Base-by-base conservation (phyloP, 805 yeast species). In the Candida khao-thaluensis region DNA sequence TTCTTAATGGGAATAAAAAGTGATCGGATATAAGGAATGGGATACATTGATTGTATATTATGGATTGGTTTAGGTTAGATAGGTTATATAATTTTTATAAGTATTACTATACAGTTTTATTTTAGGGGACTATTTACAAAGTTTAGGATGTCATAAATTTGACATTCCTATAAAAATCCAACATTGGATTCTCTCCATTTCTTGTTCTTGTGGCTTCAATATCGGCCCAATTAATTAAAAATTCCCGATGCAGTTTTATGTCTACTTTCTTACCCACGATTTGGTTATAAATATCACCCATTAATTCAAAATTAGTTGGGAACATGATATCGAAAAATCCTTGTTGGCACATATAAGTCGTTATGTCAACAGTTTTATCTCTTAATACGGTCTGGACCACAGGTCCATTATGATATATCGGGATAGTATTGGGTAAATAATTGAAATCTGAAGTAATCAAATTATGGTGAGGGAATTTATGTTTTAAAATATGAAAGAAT, bases 251-350 rank as follows among this genome's bases (percentile, higher is more conserved):
- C 25, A 79, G 60, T 29, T 76, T 68, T 0, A 76, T 74, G 38
- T 62, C 64, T 11, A 81, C 72, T 2, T 71, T 56, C 49, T 76
- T 82, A 0, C 88, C 88, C 15, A 81, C 74, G 11, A 85, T 75
- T 44, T 75, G 74, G 12, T 68, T 64, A 54, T 87, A 88, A 43
- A 86, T 44, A 35, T 80, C 82, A 28, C 76, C 69, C 3, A 80
- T 77, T 7, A 79, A 64, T 6, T 64, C 61, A 57, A 87, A 88
- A 52, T 87, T 84, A 0, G 95, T 87, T 7, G 95, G 86, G 53
- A 87, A 87, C 82, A 85, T 79, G 36, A 87, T 86, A 58, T 87
- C 95, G 56, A 85, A 87, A 53, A 74, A 83, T 0, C 95, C 96
- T 55, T 85, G 95, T 27, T 82, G 73, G n/a, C 77, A 82, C 90